Evolutionary conservation across 805 yeast species (phyloP), one percentile per base, ranked within the genome.

Genomic region (Schizosaccharomyces octosporus): DNA sequence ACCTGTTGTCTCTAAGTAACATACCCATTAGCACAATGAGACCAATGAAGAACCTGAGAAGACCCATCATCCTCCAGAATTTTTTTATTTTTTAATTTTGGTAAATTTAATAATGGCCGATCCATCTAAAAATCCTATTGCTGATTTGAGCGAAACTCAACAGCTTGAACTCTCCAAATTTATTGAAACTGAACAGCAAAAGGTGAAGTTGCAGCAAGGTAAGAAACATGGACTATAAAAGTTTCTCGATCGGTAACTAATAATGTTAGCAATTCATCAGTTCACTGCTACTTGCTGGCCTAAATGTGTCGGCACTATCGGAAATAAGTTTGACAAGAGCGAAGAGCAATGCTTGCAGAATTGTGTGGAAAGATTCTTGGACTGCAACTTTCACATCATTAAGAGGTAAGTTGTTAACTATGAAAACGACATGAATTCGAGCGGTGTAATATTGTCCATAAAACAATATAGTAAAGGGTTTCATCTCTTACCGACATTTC

Each of bases 261-360:
- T 5, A 48, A 48, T 5, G 6, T 21, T 21, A 55, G 59, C 59
- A 4, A 55, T 55, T 39, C 41, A 55, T 39, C 21, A 39, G 17
- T 55, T 55, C 11, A 55, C 59, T 39, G 17, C 41, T 55, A 31
- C 24, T 29, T 55, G 59, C 36, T 55, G 59, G 59, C 43, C 43
- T 24, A 55, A 55, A 42, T 55, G 59, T 55, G 24, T 48, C 5
- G 29, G 29, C 24, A 39, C n/a, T 21, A 19, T 55, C n/a, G 36
- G 36, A 11, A 27, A 55, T 19, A 31, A 39, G 43, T 39, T 55
- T 17, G 41, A 19, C n/a, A 39, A 39, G n/a, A 17, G n/a, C 27
- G 59, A 55, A 13, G 59, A 55, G 21, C 41, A 55, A 29, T 55
- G 59, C 59, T 39, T 55, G 5, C 36, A 21, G 15, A 55, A 55